Evolutionary conservation across 352 stramenopile genomes (phyloP), one percentile per base, ranked within the genome.

Genomic region (Globisporangium canariense): DNA sequence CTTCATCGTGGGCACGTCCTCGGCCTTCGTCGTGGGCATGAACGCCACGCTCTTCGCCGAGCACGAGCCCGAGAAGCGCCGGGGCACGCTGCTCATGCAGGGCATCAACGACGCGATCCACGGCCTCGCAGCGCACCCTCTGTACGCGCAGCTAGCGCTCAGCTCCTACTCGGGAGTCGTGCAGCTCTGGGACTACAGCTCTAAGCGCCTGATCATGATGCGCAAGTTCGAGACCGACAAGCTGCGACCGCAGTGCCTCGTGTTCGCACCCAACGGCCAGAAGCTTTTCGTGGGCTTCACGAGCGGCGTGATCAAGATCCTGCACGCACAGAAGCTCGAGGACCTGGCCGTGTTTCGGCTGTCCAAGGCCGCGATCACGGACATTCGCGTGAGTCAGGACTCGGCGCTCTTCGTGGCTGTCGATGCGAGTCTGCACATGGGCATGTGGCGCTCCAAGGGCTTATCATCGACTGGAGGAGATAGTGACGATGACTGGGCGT

Each of bases 11-110:
- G 84, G 78, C 11, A 98, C 94, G 0, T 74, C 76, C 0, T 86
- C 81, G 22, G 90, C 86, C 2, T 96, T 97, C 59, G 89, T 97
- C 67, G 85, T 98, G 4, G 87, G 87, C 4, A 83, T 97, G 67
- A 94, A 51, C 49, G 74, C 76, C 1, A 50, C 63, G 10, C 66
- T 96, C 32, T 98, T 98, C 60, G 87, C 81, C n/a, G 85, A 96
- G 69, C 75, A 97, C 59, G 82, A 94, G 34, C 62, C 84, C 9
- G 89, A 96, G 25, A 83, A 91, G 40, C 83, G 93, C 8, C 83
- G 90, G 1, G 93, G 93, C 7, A 96, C 87, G n/a, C 59, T 97
- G 41, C 72, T 98, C 4, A 88, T 98, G 81, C 92, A 98, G 58
- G 89, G 92, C 14, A 90, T 96, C 51, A 89, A 91, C 56, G 90